Evolutionary conservation across 495 filamentous ascomycete species (phyloP), one percentile per base, ranked within the genome.

Genomic region (Sordaria brevicollis): DNA sequence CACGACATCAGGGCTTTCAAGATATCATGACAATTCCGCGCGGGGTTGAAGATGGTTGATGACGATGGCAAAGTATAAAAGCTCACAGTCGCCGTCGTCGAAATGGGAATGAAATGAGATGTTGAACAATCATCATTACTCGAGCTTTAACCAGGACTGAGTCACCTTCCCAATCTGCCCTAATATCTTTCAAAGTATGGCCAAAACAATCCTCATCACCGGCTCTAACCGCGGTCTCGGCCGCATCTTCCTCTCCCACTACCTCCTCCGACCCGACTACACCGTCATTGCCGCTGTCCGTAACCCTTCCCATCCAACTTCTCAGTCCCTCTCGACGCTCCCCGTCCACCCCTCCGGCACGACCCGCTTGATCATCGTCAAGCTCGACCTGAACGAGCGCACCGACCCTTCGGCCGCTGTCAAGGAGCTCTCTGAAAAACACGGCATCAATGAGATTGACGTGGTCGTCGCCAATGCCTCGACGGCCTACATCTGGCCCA

Each of bases 271-370:
- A 2, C 77, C 79, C 29, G 66, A 78, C 71, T 71, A 80, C 65
- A 66, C 71, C 43, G 76, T 83, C 39, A 77, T 82, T 38, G 81
- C 80, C 39, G 74, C 72, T 15, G 72, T 74, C 66, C 80, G 80
- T 67, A 65, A 80, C 71, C 77, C 79, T 4, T 37, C 15, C 11
- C 37, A 74, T 65, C 41, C 71, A 2, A 70, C 72, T 0, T 74
- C 79, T 2, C 49, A 68, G 13, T 74, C 73, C 9, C 76, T 81
- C 17, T 31, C 25, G 19, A 37, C 71, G 1, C 43, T 81, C 11
- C 77, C 76, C 37, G 13, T 57, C 25, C 49, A 57, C 13, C 74
- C 36, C n/a, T 71, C 36, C 9, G 65, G 66, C 13, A 74, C 38
- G 36, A 74, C 49, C 19, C 65, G 66, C 6, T 71, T 79, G 13